phyloP scores from a whole-genome alignment of 345 rosid genomes.

The Arabis hirsuta region DNA sequence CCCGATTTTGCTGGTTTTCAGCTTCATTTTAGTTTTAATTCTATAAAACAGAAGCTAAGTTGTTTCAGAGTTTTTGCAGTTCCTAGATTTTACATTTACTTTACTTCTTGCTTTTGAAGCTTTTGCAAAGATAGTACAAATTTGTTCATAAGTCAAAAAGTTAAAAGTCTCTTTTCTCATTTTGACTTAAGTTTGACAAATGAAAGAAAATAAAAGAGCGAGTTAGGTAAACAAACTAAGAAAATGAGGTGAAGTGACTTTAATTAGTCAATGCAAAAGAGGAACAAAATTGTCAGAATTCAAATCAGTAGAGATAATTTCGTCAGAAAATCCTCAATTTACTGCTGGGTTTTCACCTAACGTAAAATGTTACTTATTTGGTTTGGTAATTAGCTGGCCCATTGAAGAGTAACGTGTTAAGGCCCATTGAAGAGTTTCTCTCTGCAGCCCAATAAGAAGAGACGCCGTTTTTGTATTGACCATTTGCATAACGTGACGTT shows the following conservation, averaged over 20 bases:
- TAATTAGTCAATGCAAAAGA: not conserved
- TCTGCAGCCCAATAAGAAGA: not conserved
- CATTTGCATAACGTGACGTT: constrained; percentile 19
- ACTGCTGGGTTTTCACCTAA: no score
- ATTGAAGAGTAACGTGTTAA: not conserved
- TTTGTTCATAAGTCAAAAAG: constrained; percentile 25
- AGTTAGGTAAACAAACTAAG: not conserved
- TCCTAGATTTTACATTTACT: not conserved
- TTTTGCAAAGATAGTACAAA: not conserved
- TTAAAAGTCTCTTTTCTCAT: not conserved
- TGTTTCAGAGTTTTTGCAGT: not conserved
- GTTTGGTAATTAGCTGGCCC: no score
- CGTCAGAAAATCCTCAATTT: no score
- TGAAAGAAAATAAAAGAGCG: not conserved
- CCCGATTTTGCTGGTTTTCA: not conserved
- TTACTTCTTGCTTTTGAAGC: not conserved
- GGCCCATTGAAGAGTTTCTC: constrained; percentile 23
- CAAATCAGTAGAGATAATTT: no score
- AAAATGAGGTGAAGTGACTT: not conserved
- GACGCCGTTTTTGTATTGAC: not conserved
- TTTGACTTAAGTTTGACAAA: constrained; percentile 7
- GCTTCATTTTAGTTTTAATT: not conserved
- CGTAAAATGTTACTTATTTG: no score
- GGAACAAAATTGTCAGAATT: not conserved
- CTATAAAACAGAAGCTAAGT: not conserved